Base-by-base conservation (phyloP, 225 moss, liverwort and hornwort species). In the Bryum argenteum region DNA sequence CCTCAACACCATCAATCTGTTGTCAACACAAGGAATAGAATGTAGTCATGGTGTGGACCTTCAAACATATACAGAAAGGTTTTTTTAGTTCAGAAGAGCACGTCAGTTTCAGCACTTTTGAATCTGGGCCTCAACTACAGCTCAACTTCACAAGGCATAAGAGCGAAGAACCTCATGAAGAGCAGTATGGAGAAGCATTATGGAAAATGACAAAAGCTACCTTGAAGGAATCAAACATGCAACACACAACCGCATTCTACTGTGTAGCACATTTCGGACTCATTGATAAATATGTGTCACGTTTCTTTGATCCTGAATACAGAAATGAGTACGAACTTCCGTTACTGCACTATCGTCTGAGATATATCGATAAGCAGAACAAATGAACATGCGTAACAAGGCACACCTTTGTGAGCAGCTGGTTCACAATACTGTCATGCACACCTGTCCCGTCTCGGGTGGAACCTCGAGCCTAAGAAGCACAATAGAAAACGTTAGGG, bases 371-470 rank as follows among this genome's bases (percentile, higher is more conserved):
- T 10, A 20, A 62, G 20, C 28, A 61, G 20, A 21, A 50, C 2
- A 43, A 12, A 41, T 33, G n/a, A 37, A 62, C 28, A 72, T 65
- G 24, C n/a, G 52, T 28, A 66, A 42, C 12, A 40, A 42, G 52
- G 16, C 58, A 58, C 57, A 91, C 96, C 93, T 97, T 98, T 24
- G 97, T 98, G 52, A 98, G 94, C 70, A 98, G 92, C 82, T 98
- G 94, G 79, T 98, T 98, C 48, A 98, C 98, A 55, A 98, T 98
- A 79, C 94, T 94, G 82, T 98, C 94, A 74, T 98, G 98, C 47
- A 98, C 98, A 75, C 98, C 94, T 63, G 92, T 98, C 79, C 98
- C 98, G 70, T 94, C 98, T 78, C 94, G 88, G 40, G 92, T 94
- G 50, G 92, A 92, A 54, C 98, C 97, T 82, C 92, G 83, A 84